Percentiles rank a stretch among this genome's conserved stretches.
Conservation (phyloP, 2,329 filamentous ascomycete species). For the Exophiala xenobiotica region DNA sequence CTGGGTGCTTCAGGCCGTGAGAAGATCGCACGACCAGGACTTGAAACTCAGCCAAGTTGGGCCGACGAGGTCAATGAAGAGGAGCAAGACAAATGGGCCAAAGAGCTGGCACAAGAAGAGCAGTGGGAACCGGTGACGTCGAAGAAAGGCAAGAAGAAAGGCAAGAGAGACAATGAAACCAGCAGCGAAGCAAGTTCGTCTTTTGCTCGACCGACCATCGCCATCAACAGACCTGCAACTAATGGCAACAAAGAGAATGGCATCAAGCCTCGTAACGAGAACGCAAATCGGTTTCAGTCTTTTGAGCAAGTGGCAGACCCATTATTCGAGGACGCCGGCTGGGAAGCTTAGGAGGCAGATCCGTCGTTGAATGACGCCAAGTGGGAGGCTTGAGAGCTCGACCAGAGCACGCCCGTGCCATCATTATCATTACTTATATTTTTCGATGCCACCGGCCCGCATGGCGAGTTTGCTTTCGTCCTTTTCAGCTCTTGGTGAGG, state of each 20-base stretch:
- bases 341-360: conserved; percentile 21
- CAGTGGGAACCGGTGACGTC: conserved; percentile 62
- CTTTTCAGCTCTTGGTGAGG: neutral
- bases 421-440: neutral
- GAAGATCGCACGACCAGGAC: conserved; percentile 16
- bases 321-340: conserved; percentile 27
- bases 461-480: neutral
- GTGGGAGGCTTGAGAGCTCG: neutral
- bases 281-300: conserved; percentile 26
- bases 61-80: conserved; percentile 55
- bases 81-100: conserved; percentile 60
- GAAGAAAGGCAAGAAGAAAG: conserved; percentile 57
- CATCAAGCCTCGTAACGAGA: conserved; percentile 13
- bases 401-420: neutral
- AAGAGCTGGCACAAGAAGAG: conserved; percentile 47
- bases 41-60: conserved; percentile 41
- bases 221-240: conserved; percentile 3
- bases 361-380: neutral
- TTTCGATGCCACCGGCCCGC: neutral
- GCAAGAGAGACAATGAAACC: conserved; percentile 42
- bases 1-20: conserved; percentile 22
- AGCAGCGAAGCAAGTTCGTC: conserved; percentile 44
- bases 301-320: conserved; percentile 16
- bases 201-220: conserved; percentile 7
- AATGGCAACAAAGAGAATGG: conserved; percentile 22